phyloP scores from a whole-genome alignment of 768 basidiomycete genomes.

The Pleurotus eryngii region DNA sequence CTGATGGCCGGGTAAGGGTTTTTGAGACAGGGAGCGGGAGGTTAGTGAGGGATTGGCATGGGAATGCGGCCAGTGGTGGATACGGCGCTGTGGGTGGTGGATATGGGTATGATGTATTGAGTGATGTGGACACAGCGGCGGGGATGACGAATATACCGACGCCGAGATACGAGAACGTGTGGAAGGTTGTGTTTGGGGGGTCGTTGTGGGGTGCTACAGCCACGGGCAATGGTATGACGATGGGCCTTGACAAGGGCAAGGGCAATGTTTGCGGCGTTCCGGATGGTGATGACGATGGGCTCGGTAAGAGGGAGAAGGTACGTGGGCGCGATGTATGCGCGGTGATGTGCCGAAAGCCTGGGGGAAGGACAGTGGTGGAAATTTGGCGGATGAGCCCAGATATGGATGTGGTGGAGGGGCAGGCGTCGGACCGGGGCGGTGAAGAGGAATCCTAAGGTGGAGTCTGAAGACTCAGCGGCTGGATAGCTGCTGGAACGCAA shows the following conservation, averaged over 20 bases:
- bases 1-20: constrained; percentile 78
- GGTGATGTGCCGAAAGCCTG: constrained; percentile 70
- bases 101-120: background rate
- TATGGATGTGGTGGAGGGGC: background rate
- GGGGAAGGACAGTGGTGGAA: constrained; percentile 83
- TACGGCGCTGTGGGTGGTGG: background rate
- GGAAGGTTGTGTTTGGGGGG: constrained; percentile 75
- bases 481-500: no score
- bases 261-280: no score
- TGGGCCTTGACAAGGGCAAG: constrained; percentile 17
- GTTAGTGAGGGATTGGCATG: constrained; percentile 13
- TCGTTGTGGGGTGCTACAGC: constrained; percentile 15
- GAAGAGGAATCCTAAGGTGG: no score
- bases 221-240: constrained; percentile 6
- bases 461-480: no score
- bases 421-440: no score
- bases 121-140: constrained; percentile 9
- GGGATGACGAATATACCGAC: constrained; percentile 48
- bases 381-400: constrained; percentile 71
- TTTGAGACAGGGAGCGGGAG: constrained; percentile 65
- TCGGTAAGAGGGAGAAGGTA: no score
- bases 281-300: no score
- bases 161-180: constrained; percentile 76
- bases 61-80: background rate
- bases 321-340: constrained; percentile 59